Percentiles rank a stretch among this genome's conserved stretches.
phyloP scores from a whole-genome alignment of 345 rosid genomes.

The Rhizophora apiculata region DNA sequence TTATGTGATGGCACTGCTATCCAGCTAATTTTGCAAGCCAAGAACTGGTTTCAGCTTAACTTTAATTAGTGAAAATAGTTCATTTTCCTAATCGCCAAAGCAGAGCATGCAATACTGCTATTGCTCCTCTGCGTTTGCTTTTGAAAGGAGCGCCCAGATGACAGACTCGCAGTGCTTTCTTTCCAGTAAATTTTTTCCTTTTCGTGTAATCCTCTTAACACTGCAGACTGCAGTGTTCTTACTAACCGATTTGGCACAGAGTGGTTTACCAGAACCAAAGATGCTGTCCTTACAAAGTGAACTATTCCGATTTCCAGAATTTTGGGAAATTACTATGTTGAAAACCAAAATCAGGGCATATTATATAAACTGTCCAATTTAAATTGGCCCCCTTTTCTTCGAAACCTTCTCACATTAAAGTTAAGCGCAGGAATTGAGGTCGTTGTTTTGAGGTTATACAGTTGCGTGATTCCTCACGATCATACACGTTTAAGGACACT shows the following conservation, averaged over 20 bases:
- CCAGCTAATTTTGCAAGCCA: not conserved
- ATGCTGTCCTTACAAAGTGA: not conserved
- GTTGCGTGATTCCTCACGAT: too few relatives aligned
- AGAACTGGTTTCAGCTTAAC: too few relatives aligned
- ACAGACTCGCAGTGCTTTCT: not conserved
- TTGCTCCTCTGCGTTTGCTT: slow-evolving; percentile 6
- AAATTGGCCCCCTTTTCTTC: not conserved
- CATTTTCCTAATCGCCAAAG: not conserved
- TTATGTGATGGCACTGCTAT: too few relatives aligned
- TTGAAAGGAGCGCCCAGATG: slow-evolving; percentile 1
- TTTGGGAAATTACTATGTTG: not conserved
- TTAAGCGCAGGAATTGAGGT: not conserved
- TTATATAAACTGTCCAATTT: not conserved
- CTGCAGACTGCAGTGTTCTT: slow-evolving; percentile 1
- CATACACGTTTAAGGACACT: too few relatives aligned
- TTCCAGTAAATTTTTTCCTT: not conserved
- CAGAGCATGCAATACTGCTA: not conserved
- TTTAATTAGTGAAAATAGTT: not conserved
- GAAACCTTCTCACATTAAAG: not conserved
- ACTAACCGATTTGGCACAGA: too few relatives aligned
- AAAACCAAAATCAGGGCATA: not conserved
- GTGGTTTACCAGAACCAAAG: too few relatives aligned
- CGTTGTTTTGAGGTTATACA: not conserved
- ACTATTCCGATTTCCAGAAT: not conserved
- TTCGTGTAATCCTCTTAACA: not conserved